Percentiles rank a stretch among this genome's conserved stretches.
Conservation (phyloP, 345 rosid genomes). For the Salix exigua region DNA sequence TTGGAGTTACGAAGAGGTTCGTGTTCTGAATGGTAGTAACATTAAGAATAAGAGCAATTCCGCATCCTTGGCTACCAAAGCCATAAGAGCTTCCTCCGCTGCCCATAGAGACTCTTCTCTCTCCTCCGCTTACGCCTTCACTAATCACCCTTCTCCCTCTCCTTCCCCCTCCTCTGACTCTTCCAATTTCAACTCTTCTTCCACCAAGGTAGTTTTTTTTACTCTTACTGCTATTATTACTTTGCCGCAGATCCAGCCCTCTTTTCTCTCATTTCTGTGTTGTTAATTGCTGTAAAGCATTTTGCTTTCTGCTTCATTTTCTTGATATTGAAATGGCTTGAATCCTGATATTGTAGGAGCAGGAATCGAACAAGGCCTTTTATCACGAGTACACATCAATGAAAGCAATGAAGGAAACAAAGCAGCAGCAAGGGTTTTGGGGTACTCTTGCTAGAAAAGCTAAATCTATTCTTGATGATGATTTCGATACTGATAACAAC, state of each 20-base stretch:
- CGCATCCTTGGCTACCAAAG: conserved; percentile 23
- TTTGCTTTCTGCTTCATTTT: neutral
- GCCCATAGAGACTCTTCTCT: conserved; percentile 33
- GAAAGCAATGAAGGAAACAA: conserved; percentile 41
- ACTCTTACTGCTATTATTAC: neutral
- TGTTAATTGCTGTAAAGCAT: neutral
- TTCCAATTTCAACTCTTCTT: neutral
- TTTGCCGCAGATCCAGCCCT: neutral
- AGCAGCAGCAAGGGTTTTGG: conserved; percentile 29
- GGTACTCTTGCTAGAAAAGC: conserved; percentile 29
- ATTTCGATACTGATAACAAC: neutral
- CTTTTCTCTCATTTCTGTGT: neutral
- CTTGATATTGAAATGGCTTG: neutral
- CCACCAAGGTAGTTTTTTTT: neutral
- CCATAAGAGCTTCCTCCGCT: conserved; percentile 32
- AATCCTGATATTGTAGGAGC: conserved; percentile 33
- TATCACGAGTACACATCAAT: conserved; percentile 42
- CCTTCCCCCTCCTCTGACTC: neutral
- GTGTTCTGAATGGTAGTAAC: neutral
- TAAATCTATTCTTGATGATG: conserved; percentile 28
- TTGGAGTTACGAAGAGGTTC: neutral
- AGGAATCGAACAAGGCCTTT: conserved; percentile 14
- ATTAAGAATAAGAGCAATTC: neutral
- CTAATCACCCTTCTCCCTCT: conserved; percentile 11
- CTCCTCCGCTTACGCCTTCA: conserved; percentile 28